phyloP scores from a whole-genome alignment of 2,329 filamentous ascomycete species.

The Fusarium pseudoanthophilum region DNA sequence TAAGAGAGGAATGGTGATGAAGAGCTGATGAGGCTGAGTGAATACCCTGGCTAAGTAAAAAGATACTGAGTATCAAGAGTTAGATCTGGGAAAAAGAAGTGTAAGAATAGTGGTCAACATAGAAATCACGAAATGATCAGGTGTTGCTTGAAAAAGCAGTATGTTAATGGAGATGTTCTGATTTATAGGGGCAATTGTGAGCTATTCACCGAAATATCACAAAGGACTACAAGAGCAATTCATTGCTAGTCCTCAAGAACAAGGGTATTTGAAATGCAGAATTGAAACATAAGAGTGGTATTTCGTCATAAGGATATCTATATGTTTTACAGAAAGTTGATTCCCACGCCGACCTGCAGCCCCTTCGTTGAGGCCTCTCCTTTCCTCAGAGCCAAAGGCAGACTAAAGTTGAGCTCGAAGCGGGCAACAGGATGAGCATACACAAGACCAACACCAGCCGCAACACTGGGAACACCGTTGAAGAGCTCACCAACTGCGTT shows the following conservation, averaged over 20 bases:
- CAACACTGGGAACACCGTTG: slow-evolving; percentile 82
- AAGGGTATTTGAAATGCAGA: slow-evolving; percentile 2
- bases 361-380: slow-evolving; percentile 93
- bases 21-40: not conserved
- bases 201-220: not conserved
- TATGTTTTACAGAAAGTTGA: slow-evolving; percentile 80
- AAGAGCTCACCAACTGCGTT: slow-evolving; percentile 75
- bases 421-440: slow-evolving; percentile 94
- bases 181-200: not conserved
- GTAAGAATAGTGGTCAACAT: not conserved
- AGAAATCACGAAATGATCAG: not conserved
- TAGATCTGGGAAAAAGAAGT: not conserved
- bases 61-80: not conserved
- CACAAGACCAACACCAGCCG: slow-evolving; percentile 89
- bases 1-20: not conserved
- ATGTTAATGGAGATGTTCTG: not conserved
- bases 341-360: slow-evolving; percentile 92
- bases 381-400: slow-evolving; percentile 82
- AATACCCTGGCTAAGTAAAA: not conserved
- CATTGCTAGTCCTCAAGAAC: not conserved
- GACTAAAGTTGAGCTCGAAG: slow-evolving; percentile 94
- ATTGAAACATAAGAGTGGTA: slow-evolving; percentile 21
- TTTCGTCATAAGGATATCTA: slow-evolving; percentile 35
- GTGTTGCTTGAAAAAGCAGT: not conserved
- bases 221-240: not conserved